These are phyloP conservation scores for Populus tremula DNA, from an alignment of 345 rosid genomes.

Conservation along the genomic window DNA sequence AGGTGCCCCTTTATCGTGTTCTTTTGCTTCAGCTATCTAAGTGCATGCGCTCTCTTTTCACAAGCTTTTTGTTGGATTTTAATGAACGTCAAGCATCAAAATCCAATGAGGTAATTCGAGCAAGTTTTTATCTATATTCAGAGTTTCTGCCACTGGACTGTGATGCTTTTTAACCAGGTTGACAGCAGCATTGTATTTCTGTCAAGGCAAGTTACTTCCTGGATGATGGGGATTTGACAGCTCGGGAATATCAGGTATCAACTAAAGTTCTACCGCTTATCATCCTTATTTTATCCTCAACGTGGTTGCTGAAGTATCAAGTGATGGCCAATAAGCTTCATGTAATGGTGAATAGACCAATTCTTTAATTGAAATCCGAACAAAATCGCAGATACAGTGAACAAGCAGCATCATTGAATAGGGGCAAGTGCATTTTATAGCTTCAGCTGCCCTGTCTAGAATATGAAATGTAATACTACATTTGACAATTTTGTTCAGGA, in stretches of 20 bases:
- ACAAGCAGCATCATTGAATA: neutral
- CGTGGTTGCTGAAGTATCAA: neutral
- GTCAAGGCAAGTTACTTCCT: neutral
- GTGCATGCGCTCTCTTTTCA: neutral
- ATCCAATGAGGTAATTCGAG: neutral
- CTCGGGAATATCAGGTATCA: neutral
- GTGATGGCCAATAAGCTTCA: neutral
- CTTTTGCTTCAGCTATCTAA: neutral
- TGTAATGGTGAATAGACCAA: neutral
- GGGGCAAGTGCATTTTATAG: neutral
- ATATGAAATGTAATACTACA: no score
- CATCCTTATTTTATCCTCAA: neutral
- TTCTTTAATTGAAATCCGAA: neutral
- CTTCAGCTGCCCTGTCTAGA: neutral
- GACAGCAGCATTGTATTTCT: neutral
- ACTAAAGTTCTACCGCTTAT: neutral
- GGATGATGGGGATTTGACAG: neutral
- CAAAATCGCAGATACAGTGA: neutral
- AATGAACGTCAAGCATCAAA: neutral
- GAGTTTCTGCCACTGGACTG: neutral
- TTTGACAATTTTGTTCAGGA: no score
- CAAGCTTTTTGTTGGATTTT: neutral
- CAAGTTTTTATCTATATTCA: neutral
- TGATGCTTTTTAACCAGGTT: neutral
- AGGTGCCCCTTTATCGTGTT: neutral